Base-by-base conservation (phyloP, 495 filamentous ascomycete genomes). In the Parmelia sp. region DNA sequence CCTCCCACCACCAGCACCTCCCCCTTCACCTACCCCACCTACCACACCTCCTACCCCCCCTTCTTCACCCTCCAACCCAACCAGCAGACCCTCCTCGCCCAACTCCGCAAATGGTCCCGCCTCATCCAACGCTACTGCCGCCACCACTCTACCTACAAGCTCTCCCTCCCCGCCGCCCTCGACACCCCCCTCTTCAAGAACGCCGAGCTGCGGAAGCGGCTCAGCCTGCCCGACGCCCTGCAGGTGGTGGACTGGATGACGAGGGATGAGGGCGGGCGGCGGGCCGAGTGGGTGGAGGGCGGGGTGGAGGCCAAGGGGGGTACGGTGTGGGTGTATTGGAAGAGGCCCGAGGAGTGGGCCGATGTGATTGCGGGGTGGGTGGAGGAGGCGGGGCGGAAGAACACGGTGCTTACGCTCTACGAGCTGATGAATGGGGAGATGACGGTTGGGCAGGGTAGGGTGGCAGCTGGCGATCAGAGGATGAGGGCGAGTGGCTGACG, bases 101-200 rank as follows among this genome's bases (percentile, higher is more conserved):
- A 97, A 73, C 85, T 91, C 60, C 75, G 80, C 40, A 90, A 88
- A 77, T 98, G 94, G 94, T 86, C 88, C 47, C 71, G 83, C n/a
- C 83, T 96, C 23, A 86, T 98, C 70, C 90, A 88, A 63, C 69
- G 86, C 69, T 98, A 94, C 86, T 92, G 90, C 74, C 83, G 85
- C 0, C 80, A 88, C 73, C 83, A 93, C 75, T 84, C 81, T 47
- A 72, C 89, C 69, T 95, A 83, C 79, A 82, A 83, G 37, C 81
- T 97, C 36, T 78, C 85, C 4, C 77, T 94, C 17, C 75, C 83
- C 45, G 79, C 89, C 25, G 81, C 84, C 4, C 71, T 88, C 14
- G 80, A 83, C 33, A 76, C 76, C 0, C 84, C 85, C 0, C 75
- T 90, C 1, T 87, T 86, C 67, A 76, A 78, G 62, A 86, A 87